These are phyloP conservation scores for Choiromyces venosus DNA, from an alignment of 495 filamentous ascomycete species.

Conservation along the genomic window DNA sequence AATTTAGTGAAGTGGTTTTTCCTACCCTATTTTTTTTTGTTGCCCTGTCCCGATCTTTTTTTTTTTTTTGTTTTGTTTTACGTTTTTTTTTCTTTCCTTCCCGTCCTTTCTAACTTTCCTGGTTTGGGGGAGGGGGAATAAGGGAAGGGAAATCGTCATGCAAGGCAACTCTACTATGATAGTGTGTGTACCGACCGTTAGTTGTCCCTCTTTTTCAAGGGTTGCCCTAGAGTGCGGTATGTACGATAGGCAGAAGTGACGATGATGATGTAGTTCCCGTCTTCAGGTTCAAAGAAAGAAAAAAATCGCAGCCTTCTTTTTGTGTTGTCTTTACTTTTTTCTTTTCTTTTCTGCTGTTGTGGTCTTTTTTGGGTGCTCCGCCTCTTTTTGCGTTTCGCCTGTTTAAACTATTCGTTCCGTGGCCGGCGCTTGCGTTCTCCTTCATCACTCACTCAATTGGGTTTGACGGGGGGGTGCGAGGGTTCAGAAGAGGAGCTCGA, in stretches of 20 bases:
- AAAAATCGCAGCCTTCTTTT: neutral
- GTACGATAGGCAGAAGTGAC: neutral
- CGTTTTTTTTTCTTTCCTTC: neutral
- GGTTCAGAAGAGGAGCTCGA: neutral
- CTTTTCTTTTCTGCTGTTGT: neutral
- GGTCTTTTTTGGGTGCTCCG: neutral
- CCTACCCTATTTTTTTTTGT: neutral
- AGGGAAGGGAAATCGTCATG: neutral
- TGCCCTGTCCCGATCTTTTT: neutral
- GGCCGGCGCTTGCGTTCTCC: neutral
- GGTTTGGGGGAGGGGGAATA: neutral
- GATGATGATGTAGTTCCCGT: slow-evolving; percentile 1
- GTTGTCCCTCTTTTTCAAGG: neutral
- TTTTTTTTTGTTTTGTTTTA: too few species aligned
- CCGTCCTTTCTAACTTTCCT: neutral
- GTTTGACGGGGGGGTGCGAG: neutral
- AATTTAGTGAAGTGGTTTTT: neutral
- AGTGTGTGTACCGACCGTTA: neutral
- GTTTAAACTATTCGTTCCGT: neutral
- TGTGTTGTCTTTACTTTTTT: neutral
- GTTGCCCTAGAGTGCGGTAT: neutral
- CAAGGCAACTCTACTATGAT: neutral
- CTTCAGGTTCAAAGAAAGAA: neutral
- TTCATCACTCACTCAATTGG: neutral
- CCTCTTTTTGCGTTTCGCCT: neutral